A percentile compares a stretch with the other conserved stretches of the same genome.
These are phyloP conservation scores for Hypoxylon trugodes DNA, from an alignment of 495 filamentous ascomycete genomes.

Conservation along the genomic window DNA sequence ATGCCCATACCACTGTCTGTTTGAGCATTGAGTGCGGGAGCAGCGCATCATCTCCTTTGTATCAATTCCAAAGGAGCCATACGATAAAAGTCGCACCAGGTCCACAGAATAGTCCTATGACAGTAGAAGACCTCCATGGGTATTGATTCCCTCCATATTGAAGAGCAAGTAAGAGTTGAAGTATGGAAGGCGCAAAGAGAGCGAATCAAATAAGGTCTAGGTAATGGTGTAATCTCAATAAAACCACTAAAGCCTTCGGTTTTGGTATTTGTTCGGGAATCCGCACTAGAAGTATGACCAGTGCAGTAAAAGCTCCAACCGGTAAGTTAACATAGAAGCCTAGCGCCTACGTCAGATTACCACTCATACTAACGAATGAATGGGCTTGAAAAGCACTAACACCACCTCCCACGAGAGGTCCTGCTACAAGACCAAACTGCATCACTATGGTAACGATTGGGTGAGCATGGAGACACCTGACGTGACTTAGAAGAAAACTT, in stretches of 20 bases:
- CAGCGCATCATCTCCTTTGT: constrained; percentile 54
- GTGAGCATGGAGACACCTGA: no score
- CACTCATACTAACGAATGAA: no score
- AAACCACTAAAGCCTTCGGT: neutral
- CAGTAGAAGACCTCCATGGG: constrained; percentile 47
- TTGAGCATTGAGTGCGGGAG: constrained; percentile 31
- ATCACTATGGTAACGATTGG: constrained; percentile 14
- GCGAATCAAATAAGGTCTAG: constrained; percentile 13
- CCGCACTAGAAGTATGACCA: constrained; percentile 51
- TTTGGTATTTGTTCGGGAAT: constrained; percentile 47
- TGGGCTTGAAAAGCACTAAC: constrained; percentile 39
- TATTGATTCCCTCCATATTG: constrained; percentile 57
- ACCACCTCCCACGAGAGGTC: constrained; percentile 61
- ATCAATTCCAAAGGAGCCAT: constrained; percentile 53
- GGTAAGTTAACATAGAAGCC: constrained; percentile 63
- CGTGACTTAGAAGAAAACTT: constrained; percentile 24
- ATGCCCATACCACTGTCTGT: neutral
- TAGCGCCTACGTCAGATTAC: constrained; percentile 43
- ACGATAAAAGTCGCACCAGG: constrained; percentile 49
- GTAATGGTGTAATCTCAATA: constrained; percentile 1
- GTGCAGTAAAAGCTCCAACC: constrained; percentile 36
- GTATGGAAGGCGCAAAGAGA: constrained; percentile 49
- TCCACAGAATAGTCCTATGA: constrained; percentile 51
- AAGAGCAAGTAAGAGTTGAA: constrained; percentile 55
- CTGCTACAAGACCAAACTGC: constrained; percentile 44